phyloP scores from a whole-genome alignment of 1,284 basidiomycete species.

The Ustilago bromivora region DNA sequence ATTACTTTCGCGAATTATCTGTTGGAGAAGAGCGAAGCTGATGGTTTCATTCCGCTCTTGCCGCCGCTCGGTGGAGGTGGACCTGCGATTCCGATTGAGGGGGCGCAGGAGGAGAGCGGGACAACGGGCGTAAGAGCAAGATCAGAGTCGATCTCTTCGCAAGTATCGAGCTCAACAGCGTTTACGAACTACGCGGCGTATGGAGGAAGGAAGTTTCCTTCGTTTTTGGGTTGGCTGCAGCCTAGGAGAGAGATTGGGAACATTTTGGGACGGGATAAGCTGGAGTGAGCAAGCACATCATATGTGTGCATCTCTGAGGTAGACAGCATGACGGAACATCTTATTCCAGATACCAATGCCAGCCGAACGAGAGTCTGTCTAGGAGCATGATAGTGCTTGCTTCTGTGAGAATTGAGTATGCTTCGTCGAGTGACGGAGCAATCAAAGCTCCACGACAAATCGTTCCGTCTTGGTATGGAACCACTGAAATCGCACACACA shows the following conservation, averaged over 20 bases:
- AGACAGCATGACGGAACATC: neutral
- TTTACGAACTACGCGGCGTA: slow-evolving; percentile 17
- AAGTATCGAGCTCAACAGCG: slow-evolving; percentile 29
- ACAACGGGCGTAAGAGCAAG: slow-evolving; percentile 12
- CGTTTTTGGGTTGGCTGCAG: slow-evolving; percentile 65
- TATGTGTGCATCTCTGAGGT: neutral
- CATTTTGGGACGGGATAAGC: slow-evolving; percentile 50
- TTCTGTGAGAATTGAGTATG: neutral
- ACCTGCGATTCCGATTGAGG: slow-evolving; percentile 25
- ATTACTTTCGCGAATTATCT: slow-evolving; percentile 97
- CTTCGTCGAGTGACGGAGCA: neutral
- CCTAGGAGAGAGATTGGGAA: slow-evolving; percentile 62
- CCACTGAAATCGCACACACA: no score
- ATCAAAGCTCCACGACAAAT: neutral
- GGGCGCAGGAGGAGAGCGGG: neutral
- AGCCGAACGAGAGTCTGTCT: neutral
- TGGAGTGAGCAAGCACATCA: slow-evolving; percentile 36
- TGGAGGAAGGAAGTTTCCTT: slow-evolving; percentile 52
- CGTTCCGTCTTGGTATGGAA: no score
- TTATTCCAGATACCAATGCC: neutral
- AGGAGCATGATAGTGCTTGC: neutral
- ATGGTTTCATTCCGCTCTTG: slow-evolving; percentile 34
- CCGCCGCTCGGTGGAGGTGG: slow-evolving; percentile 31
- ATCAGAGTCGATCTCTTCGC: slow-evolving; percentile 34
- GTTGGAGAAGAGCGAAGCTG: slow-evolving; percentile 76